Conservation (phyloP, 352 stramenopile genomes). For the Phytophthora litchii region DNA sequence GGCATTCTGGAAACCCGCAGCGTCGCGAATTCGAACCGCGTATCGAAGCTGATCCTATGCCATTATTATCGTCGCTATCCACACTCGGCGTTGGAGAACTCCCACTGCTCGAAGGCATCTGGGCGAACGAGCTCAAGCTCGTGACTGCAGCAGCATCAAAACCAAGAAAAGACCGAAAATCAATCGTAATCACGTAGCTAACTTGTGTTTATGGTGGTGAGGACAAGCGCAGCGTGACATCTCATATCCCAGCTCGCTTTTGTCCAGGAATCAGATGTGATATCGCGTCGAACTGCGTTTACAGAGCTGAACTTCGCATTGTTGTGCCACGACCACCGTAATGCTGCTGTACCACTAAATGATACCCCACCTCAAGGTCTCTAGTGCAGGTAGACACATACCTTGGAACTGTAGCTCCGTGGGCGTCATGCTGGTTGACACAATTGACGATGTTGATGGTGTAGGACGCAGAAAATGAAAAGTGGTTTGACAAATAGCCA, state of each 20-base stretch:
- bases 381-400: too few relatives aligned
- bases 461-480: too few relatives aligned
- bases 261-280: conserved; percentile 32
- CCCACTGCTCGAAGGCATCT: conserved; percentile 24
- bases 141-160: conserved; percentile 18
- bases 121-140: conserved; percentile 22
- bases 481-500: too few relatives aligned
- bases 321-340: conserved; percentile 9
- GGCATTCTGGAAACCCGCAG: conserved; percentile 56
- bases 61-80: conserved; percentile 15
- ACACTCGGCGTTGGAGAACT: conserved; percentile 8
- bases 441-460: too few relatives aligned
- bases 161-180: conserved; percentile 2
- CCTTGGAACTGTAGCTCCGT: conserved; percentile 1
- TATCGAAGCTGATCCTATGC: background rate
- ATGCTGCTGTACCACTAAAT: background rate
- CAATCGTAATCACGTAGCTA: conserved; percentile 21
- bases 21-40: conserved; percentile 20
- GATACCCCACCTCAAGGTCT: conserved; percentile 12
- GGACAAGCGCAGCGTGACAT: conserved; percentile 10
- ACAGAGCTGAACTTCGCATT: conserved; percentile 1
- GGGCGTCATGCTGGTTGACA: too few relatives aligned
- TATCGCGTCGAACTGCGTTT: conserved; percentile 13
- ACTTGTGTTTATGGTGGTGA: conserved; percentile 2
- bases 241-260: conserved; percentile 35